Conservation (phyloP, 768 basidiomycete genomes). For the Lyophyllum atratum region DNA sequence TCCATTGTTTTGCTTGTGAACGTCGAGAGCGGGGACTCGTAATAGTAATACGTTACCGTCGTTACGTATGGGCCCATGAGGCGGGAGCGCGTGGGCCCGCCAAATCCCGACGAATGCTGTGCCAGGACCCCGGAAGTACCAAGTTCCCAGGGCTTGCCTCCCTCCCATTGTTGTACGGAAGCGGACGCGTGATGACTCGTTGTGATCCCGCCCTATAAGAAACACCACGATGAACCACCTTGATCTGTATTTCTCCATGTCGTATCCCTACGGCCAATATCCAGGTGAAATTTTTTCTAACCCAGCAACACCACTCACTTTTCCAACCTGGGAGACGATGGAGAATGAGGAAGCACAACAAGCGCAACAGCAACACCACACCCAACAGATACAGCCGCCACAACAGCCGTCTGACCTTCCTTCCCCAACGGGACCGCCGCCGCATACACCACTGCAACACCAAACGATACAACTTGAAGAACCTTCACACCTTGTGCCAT, state of each 20-base stretch:
- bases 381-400: constrained; percentile 15
- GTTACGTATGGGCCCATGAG: background rate
- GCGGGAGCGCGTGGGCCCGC: constrained; percentile 23
- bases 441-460: constrained; percentile 28
- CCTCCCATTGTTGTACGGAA: constrained; percentile 38
- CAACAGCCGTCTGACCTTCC: constrained; percentile 27
- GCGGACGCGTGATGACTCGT: constrained; percentile 31
- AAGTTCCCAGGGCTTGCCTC: constrained; percentile 26
- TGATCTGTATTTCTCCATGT: constrained; percentile 40
- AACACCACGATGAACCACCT: constrained; percentile 17
- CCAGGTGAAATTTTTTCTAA: constrained; percentile 47
- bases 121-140: constrained; percentile 26
- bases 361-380: constrained; percentile 14
- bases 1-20: background rate
- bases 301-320: constrained; percentile 46
- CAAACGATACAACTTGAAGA: constrained; percentile 32
- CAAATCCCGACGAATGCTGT: constrained; percentile 33
- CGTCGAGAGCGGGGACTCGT: background rate
- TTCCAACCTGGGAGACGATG: constrained; percentile 44
- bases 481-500: constrained; percentile 29
- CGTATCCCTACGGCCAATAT: constrained; percentile 48
- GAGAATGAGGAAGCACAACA: constrained; percentile 40
- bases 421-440: constrained; percentile 25
- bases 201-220: constrained; percentile 37
- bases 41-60: background rate